Evolutionary conservation across 345 rosid genomes (phyloP), one percentile per base, ranked within the genome.

Genomic region (Ricinus communis): DNA sequence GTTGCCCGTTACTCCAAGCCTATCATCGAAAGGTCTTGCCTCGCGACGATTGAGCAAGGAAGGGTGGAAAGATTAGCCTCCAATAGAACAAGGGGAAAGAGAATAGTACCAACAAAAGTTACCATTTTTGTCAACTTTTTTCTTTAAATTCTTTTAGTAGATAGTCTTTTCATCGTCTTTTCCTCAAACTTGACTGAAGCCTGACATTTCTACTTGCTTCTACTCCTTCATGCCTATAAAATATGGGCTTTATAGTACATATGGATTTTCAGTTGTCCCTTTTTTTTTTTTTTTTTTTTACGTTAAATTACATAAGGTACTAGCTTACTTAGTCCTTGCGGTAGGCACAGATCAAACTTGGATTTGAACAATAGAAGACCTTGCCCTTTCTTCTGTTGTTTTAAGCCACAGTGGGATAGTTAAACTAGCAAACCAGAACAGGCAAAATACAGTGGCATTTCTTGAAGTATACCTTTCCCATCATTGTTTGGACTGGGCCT

Each of bases 1-100:
- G 1, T 67, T 83, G 72, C 91, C 96, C 0, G 74, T 88, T 38
- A 92, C 94, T 19, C 92, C 96, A 4, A 83, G 84, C 77, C 71
- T 90, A 36, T 90, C 96, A 0, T 79, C 91, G 8, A 88, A 85
- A 82, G 96, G 93, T 62, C 90, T 90, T 38, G 90, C 94, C 27
- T 72, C 97, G 0, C 81, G 97, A 21, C 84, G 92, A 50, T 82
- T 83, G 75, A 81, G 51, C 77, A 92, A 92, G 81, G 96, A 92
- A n/a, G 96, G 82, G 22, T 88, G 97, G 96, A 92, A 90, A 77
- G 96, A 87, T 73, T 88, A 90, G 71, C 38, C 36, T 16, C 7
- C 5, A 5, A 56, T 56, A 27, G 11, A 46, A 8, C 38, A 25
- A 25, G 21, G 40, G 40, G 4, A 27, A 64, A 64, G 38, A 45